Base-by-base conservation (phyloP, 306 rosid species). In the Pueraria montana region DNA sequence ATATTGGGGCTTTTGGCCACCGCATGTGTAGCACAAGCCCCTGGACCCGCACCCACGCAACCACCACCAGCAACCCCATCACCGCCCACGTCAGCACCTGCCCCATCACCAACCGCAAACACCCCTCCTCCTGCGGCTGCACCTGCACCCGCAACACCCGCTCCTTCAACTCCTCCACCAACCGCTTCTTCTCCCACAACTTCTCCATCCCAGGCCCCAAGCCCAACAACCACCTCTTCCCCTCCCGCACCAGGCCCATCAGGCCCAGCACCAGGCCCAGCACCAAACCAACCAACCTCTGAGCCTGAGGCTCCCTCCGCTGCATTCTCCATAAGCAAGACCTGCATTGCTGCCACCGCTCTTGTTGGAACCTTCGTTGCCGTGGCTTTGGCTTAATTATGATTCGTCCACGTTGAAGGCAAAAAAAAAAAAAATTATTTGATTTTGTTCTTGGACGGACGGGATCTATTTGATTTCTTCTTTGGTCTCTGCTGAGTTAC, bases 21-120 rank as follows among this genome's bases (percentile, higher is more conserved):
- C 16, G 83, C 94, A 4, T 90, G 88, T 82, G n/a, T 91, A 67
- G 98, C 97, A 2, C 98, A 95, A 69, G 91, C 97, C n/a, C 98
- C 97, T 1, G 76, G 70, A 8, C 65, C 78, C 0, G 66, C 98
- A 23, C 95, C 97, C 4, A 63, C 74, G 5, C 88, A 34, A 78
- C 58, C 88, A 40, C 86, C 89, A 40, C 52, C 90, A 4, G n/a
- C 88, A 9, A 40, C 87, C 2, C 80, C 89, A 3, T 18, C 89
- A 9, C 80, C 89, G 1, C 17, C 81, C 30, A 67, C 73, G 45
- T 32, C 70, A 63, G 70, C 70, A 65, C 72, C 72, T 17, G 8
- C 24, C 1, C 36, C 88, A 11, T 6, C 87, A 1, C 70, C 89
- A 11, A 8, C 86, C 9, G 36, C 67, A 2, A 62, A 0, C 42